Conservation (phyloP, 2,329 filamentous ascomycete genomes). For the Microdochium bolleyi region DNA sequence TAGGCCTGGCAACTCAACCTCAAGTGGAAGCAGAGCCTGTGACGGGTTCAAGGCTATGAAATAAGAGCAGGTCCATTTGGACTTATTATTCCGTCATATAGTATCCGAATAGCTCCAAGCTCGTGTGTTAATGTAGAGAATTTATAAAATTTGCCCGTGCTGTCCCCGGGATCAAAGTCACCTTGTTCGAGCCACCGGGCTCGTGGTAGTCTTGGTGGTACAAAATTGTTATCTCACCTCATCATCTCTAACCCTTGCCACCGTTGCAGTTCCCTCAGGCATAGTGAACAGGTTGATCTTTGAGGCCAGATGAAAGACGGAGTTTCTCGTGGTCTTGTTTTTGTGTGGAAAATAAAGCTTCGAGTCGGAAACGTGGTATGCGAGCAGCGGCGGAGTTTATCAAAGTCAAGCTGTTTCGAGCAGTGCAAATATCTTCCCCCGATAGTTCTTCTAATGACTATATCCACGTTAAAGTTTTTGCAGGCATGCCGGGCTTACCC, state of each 20-base stretch:
- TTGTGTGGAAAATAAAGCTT: not conserved
- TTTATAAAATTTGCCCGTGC: no score
- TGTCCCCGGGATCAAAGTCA: no score
- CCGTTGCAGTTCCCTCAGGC: not conserved
- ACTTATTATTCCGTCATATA: no score
- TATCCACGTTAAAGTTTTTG: not conserved
- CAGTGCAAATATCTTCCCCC: not conserved
- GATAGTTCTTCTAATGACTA: not conserved
- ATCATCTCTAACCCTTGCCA: not conserved
- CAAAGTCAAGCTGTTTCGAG: not conserved
- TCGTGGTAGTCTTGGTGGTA: not conserved
- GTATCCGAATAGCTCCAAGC: no score
- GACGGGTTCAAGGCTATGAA: no score
- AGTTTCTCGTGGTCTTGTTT: not conserved
- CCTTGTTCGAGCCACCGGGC: no score
- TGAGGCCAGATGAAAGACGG: not conserved
- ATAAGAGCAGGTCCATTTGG: no score
- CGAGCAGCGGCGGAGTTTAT: not conserved
- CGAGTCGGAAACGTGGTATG: not conserved
- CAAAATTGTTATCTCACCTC: not conserved
- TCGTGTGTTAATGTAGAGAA: no score
- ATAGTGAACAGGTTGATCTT: not conserved
- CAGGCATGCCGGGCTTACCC: not conserved
- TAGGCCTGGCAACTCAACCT: no score
- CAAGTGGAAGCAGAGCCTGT: no score